These are phyloP conservation scores for Eruca vesicaria DNA, from an alignment of 441 rosid genomes.

Conservation along the genomic window DNA sequence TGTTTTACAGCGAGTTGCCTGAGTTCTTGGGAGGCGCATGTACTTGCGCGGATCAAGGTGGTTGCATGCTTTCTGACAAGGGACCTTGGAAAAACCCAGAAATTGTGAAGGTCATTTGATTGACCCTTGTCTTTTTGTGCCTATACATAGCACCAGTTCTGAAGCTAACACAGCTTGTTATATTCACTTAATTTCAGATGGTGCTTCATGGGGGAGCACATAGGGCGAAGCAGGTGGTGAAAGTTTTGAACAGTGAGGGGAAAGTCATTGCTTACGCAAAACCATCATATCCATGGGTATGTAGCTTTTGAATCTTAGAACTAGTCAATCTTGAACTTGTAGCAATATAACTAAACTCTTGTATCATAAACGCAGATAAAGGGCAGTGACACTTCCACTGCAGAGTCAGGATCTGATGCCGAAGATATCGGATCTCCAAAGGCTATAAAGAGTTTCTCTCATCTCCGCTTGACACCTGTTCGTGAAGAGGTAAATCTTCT, in stretches of 20 bases:
- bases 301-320: slow-evolving; percentile 18
- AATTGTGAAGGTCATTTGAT: slow-evolving; percentile 66
- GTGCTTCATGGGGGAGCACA: slow-evolving; percentile 78
- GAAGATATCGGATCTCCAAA: slow-evolving; percentile 94
- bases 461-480: slow-evolving; percentile 95
- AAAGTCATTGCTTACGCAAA: slow-evolving; percentile 91
- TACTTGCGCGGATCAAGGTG: slow-evolving; percentile 89
- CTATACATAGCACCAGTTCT: not conserved
- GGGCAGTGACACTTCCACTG: slow-evolving; percentile 96
- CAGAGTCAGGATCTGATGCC: slow-evolving; percentile 98
- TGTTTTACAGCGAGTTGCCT: slow-evolving; percentile 81
- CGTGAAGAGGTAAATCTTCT: slow-evolving; percentile 81
- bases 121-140: slow-evolving; percentile 11
- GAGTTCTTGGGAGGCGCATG: slow-evolving; percentile 94
- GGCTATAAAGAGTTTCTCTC: slow-evolving; percentile 82
- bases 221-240: slow-evolving; percentile 84
- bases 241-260: slow-evolving; percentile 86
- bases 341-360: slow-evolving; percentile 2
- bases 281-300: slow-evolving; percentile 78
- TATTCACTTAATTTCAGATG: slow-evolving; percentile 53
- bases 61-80: slow-evolving; percentile 96
- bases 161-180: slow-evolving; percentile 15
- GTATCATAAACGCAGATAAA: slow-evolving; percentile 46
- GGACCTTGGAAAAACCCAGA: slow-evolving; percentile 96
- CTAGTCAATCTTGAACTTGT: not conserved